These are phyloP conservation scores for Naganishia sp. DNA, from an alignment of 1,284 basidiomycete genomes.

Conservation along the genomic window DNA sequence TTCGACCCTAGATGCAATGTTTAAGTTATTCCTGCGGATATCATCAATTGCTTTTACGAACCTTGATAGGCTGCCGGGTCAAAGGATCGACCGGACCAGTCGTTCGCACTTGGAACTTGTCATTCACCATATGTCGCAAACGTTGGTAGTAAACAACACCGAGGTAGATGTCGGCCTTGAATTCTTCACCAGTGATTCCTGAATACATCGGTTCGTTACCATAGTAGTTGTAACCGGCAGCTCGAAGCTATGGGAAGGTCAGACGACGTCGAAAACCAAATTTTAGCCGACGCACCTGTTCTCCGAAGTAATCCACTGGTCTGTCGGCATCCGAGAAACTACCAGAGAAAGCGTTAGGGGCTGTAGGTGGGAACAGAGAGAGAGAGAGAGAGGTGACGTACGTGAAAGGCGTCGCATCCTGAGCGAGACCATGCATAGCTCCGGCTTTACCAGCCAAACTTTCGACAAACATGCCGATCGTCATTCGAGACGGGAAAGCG, in stretches of 20 bases:
- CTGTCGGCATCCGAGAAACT: slow-evolving; percentile 96
- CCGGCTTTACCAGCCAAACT: slow-evolving; percentile 98
- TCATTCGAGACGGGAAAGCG: slow-evolving; percentile 99
- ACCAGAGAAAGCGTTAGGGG: slow-evolving; percentile 12
- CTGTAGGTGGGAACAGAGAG: not conserved
- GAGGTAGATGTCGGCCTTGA: slow-evolving; percentile 97
- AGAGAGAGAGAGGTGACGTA: slow-evolving; percentile 53
- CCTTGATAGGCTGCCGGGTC: slow-evolving; percentile 97
- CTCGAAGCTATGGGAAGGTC: slow-evolving; percentile 66
- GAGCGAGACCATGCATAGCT: slow-evolving; percentile 95
- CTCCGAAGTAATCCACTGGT: slow-evolving; percentile 94
- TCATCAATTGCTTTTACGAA: slow-evolving; percentile 48
- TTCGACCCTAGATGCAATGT: slow-evolving; percentile 70
- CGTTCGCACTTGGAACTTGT: slow-evolving; percentile 99
- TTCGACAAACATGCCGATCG: slow-evolving; percentile 99
- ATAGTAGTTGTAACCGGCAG: slow-evolving; percentile 97
- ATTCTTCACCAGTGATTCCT: slow-evolving; percentile 97
- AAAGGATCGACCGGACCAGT: slow-evolving; percentile 95
- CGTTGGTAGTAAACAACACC: slow-evolving; percentile 99
- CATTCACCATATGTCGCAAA: slow-evolving; percentile 97
- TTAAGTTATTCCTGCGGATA: slow-evolving; percentile 12
- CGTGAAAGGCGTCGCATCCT: slow-evolving; percentile 98
- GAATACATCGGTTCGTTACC: slow-evolving; percentile 99
- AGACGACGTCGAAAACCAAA: not conserved
- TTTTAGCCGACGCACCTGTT: slow-evolving; percentile 49